Percentiles rank a stretch among this genome's conserved stretches.
These are phyloP conservation scores for Cordyceps tenuipes DNA, from an alignment of 2,329 filamentous ascomycete genomes.

Conservation along the genomic window DNA sequence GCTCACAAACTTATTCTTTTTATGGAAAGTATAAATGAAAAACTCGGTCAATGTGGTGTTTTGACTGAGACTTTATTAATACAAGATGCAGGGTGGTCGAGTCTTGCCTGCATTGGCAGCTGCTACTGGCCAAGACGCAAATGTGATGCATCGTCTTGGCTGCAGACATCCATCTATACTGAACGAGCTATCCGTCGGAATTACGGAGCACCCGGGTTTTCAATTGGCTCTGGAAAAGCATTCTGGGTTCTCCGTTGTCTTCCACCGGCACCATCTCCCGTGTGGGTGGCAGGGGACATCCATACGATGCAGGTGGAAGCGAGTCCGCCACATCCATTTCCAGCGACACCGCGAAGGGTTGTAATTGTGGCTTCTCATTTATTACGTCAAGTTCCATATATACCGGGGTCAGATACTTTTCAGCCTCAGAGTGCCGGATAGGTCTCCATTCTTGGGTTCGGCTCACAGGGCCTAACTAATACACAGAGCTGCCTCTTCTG, in stretches of 20 bases:
- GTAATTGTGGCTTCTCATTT: constrained; percentile 3
- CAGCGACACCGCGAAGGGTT: not conserved
- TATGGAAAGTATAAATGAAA: not conserved
- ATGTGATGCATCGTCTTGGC: not conserved
- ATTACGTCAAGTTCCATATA: constrained; percentile 7
- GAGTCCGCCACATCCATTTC: not conserved
- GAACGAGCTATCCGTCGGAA: not conserved
- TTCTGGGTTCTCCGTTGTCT: not conserved
- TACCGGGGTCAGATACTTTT: constrained; percentile 1
- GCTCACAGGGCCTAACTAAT: not conserved
- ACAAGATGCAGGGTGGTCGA: not conserved
- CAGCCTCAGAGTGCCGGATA: constrained; percentile 4
- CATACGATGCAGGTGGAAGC: constrained; percentile 2
- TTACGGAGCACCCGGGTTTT: not conserved
- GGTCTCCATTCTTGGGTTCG: not conserved
- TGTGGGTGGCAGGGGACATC: not conserved
- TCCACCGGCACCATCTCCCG: not conserved
- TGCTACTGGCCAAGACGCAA: not conserved
- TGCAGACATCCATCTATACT: not conserved
- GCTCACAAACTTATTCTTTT: not conserved
- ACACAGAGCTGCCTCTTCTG: not conserved
- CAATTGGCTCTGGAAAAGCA: not conserved
- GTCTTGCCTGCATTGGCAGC: not conserved
- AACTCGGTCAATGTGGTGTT: not conserved
- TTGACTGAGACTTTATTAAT: not conserved